Conservation (phyloP, 1,284 basidiomycete genomes). For the Heterobasidion annosum region DNA sequence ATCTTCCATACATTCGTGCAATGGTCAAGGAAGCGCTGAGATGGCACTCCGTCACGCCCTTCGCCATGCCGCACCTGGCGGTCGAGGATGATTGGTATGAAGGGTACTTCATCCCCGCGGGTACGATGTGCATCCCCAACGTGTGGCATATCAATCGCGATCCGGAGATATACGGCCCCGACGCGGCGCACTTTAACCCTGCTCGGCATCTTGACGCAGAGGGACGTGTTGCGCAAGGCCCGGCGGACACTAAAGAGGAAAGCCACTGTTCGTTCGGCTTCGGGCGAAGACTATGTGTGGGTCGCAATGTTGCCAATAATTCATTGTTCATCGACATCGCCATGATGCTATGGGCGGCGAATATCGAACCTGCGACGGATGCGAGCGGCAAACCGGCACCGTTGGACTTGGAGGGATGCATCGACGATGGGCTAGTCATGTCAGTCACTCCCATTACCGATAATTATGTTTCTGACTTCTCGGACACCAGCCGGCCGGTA, state of each 20-base stretch:
- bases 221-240: conserved; percentile 11
- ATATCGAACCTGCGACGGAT: conserved; percentile 13
- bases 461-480: background rate
- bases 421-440: conserved; percentile 9
- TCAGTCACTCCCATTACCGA: conserved; percentile 3
- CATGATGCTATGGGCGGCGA: conserved; percentile 22
- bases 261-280: conserved; percentile 18
- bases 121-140: conserved; percentile 15
- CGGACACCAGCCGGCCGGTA: conserved; percentile 4
- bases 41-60: conserved; percentile 16
- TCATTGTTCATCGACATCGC: conserved; percentile 23
- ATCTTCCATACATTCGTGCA: conserved; percentile 20
- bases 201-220: conserved; percentile 14
- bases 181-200: conserved; percentile 14
- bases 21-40: conserved; percentile 22
- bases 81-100: conserved; percentile 17
- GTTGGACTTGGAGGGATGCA: conserved; percentile 6
- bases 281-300: conserved; percentile 14
- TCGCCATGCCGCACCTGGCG: conserved; percentile 14
- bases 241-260: conserved; percentile 15
- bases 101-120: conserved; percentile 17
- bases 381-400: conserved; percentile 5
- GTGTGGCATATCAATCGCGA: conserved; percentile 13
- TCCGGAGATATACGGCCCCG: conserved; percentile 13
- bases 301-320: conserved; percentile 23